Base-by-base conservation (phyloP, 2,329 filamentous ascomycete species). In the Paraphoma sp. region DNA sequence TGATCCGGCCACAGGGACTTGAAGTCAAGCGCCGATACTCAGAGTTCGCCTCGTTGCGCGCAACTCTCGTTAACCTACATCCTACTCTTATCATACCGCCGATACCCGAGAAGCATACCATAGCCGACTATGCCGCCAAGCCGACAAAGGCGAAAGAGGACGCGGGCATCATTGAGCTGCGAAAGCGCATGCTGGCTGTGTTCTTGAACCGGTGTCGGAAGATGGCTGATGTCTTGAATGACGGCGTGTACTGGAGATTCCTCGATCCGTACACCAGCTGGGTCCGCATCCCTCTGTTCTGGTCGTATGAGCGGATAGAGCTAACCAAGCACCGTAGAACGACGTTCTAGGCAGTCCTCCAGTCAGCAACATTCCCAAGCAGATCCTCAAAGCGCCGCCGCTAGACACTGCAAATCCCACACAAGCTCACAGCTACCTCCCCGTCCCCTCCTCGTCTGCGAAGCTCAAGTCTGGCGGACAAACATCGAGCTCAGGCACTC, bases 141-240 rank as follows among this genome's bases (percentile, higher is more conserved):
- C 95, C 96, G 1, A 99, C 95, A 38, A 97, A 94, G 70, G 96
- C 96, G 16, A 99, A 97, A 76, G 94, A 99, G 77, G 96, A 99
- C 74, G 89, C 93, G 55, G 91, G 94, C 58, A 99, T 98, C 45
- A 99, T 99, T 62, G 95, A 99, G 73, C 81, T 98, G 63, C 87
- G 95, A 57, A 98, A 98, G 81, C 91, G 95, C 69, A 99, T 99
- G 95, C 78, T 99, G 51, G 90, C 91, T 4, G 95, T 98, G 0
- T 99, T 99, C 69, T 77, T 99, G 48, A 99, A 99, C 71, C 86
- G 95, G 47, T 99, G 95, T 78, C 87, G 93, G 62, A 87, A 88
- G 60, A 98, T 98, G 94, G 91, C 94, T 68, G 89, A 94, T 55
- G 89, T 99, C 29, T 86, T 92, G 51, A 91, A 93, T 57, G 95